A percentile compares a stretch with the other conserved stretches of the same genome.
These are phyloP conservation scores for Salix exigua DNA, from an alignment of 345 rosid genomes.

Conservation along the genomic window DNA sequence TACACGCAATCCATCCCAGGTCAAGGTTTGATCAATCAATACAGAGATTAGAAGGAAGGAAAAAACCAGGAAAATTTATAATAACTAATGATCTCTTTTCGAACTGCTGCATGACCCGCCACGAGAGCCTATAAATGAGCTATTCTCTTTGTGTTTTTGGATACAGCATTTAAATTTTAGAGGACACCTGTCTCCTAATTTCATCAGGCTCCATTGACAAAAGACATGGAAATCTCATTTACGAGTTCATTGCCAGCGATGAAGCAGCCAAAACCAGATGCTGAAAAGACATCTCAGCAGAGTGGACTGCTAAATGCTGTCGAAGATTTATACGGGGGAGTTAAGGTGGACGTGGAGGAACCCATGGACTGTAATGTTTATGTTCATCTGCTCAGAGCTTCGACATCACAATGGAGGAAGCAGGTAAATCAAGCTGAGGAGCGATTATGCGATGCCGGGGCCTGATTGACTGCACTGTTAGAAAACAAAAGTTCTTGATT, in stretches of 20 bases:
- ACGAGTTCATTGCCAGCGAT: conserved; percentile 10
- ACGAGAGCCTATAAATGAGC: background rate
- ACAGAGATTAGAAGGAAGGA: no score
- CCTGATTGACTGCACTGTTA: no score
- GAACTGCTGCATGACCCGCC: no score
- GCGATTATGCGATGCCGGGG: no score
- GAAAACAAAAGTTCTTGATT: background rate
- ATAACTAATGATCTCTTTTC: no score
- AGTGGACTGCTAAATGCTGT: conserved; percentile 35
- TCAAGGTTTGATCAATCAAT: no score
- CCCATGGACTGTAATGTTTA: conserved; percentile 43
- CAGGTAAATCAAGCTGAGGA: conserved; percentile 34
- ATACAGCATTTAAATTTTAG: background rate
- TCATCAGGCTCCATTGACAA: background rate
- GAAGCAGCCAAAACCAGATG: conserved; percentile 12
- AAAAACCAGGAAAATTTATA: no score
- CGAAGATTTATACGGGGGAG: conserved; percentile 52
- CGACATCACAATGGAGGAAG: conserved; percentile 47
- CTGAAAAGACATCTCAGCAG: conserved; percentile 9
- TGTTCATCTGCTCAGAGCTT: conserved; percentile 42
- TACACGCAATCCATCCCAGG: no score
- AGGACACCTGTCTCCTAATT: background rate
- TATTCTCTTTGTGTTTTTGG: background rate
- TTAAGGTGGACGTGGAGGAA: conserved; percentile 38
- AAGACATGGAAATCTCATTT: background rate